These are phyloP conservation scores for Nemania serpens DNA, from an alignment of 2,329 filamentous ascomycete species.

Conservation along the genomic window DNA sequence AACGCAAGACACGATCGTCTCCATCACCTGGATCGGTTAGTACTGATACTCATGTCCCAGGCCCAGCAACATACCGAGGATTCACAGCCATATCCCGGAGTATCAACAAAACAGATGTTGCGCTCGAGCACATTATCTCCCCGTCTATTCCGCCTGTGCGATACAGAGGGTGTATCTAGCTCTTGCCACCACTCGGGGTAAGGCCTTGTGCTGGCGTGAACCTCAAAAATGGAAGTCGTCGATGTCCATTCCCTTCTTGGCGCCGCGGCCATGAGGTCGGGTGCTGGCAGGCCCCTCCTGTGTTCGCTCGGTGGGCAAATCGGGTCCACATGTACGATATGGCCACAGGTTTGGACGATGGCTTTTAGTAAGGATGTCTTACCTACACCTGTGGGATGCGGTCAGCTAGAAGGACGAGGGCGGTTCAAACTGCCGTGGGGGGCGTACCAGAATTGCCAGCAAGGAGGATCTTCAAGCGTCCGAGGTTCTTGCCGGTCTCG, in stretches of 20 bases:
- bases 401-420: conserved; percentile 30
- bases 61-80: conserved; percentile 52
- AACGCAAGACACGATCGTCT: conserved; percentile 63
- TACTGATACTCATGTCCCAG: not conserved
- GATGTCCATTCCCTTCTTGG: conserved; percentile 36
- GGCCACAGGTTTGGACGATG: conserved; percentile 82
- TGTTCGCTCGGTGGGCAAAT: conserved; percentile 46
- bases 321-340: conserved; percentile 92
- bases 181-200: conserved; percentile 92
- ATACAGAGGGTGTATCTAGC: conserved; percentile 65
- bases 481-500: conserved; percentile 79
- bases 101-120: conserved; percentile 94
- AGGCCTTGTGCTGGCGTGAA: conserved; percentile 79
- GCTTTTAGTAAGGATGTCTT: conserved; percentile 90
- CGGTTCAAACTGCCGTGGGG: conserved; percentile 2
- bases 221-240: conserved; percentile 61
- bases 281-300: conserved; percentile 19
- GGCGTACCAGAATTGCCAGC: conserved; percentile 74
- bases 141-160: conserved; percentile 69
- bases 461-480: conserved; percentile 86
- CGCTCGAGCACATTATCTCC: conserved; percentile 82
- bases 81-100: conserved; percentile 64
- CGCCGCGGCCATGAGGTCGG: conserved; percentile 18
- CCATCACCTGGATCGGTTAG: conserved; percentile 46
- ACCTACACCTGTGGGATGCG: conserved; percentile 65